Conservation (phyloP, 768 basidiomycete genomes). For the Calocera viscosa region DNA sequence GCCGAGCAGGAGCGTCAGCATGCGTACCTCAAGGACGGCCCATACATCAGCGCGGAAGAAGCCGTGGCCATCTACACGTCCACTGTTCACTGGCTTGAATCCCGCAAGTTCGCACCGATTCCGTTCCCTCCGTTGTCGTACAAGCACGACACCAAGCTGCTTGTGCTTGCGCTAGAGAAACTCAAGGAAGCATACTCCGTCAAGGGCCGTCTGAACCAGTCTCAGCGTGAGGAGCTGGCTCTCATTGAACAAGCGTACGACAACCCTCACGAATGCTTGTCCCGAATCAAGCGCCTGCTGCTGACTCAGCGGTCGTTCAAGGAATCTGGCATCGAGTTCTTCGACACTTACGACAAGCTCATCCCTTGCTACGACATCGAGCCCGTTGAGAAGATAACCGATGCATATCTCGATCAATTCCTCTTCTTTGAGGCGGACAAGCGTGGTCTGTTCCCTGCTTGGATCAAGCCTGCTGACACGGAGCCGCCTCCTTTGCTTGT, state of each 20-base stretch:
- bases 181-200: slow-evolving; percentile 98
- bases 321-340: slow-evolving; percentile 93
- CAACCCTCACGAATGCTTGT: slow-evolving; percentile 96
- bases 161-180: slow-evolving; percentile 94
- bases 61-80: slow-evolving; percentile 98
- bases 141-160: slow-evolving; percentile 96
- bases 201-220: slow-evolving; percentile 94
- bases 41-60: slow-evolving; percentile 97
- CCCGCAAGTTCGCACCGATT: slow-evolving; percentile 94
- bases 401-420: slow-evolving; percentile 98
- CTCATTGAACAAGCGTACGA: slow-evolving; percentile 98
- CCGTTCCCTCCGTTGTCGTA: slow-evolving; percentile 99
- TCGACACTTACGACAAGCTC: slow-evolving; percentile 94
- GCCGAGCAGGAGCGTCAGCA: slow-evolving; percentile 99
- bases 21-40: slow-evolving; percentile 96
- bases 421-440: slow-evolving; percentile 99
- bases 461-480: slow-evolving; percentile 98
- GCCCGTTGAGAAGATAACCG: slow-evolving; percentile 99
- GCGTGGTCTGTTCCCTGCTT: slow-evolving; percentile 91
- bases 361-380: slow-evolving; percentile 99
- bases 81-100: slow-evolving; percentile 98
- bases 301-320: slow-evolving; percentile 98
- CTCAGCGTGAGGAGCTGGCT: slow-evolving; percentile 93
- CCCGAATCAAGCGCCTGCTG: slow-evolving; percentile 92
- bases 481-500: slow-evolving; percentile 94